Evolutionary conservation across 2,329 filamentous ascomycete genomes (phyloP), one percentile per base, ranked within the genome.

Genomic region (Boeremia lycopersici): DNA sequence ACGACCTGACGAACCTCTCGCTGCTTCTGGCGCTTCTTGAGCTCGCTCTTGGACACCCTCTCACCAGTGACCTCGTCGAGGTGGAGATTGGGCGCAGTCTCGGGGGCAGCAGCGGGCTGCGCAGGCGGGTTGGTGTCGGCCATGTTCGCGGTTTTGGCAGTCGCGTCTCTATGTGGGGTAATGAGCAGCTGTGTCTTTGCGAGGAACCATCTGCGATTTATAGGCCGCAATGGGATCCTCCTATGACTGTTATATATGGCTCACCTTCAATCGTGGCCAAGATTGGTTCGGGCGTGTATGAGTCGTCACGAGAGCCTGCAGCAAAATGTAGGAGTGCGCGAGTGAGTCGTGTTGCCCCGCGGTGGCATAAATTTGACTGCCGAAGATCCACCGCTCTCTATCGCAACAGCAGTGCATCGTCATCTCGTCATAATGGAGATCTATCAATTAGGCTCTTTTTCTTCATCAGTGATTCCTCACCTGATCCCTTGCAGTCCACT

Each of bases 11-110:
- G 10, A 38, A 92, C 90, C 65, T 89, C 89, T 64, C 93, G 88
- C 74, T 88, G 84, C 90, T 99, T 99, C 81, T 93, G 86, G 71
- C 93, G 88, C 82, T 91, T 93, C 91, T 99, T 99, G 76, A 98
- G 64, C 63, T 82, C 79, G 53, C 71, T 77, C 77, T 81, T 82
- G 72, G 77, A 79, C 49, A 88, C 82, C 70, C 77, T 87, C 80
- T 99, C 95, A 70, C 95, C 95, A 12, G 95, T 98, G 61, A 93
- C 91, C 72, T 96, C 91, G 76, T 99, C 95, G 45, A 95, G 85
- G 76, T 93, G 84, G 65, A 96, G 83, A 79, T 93, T 91, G 23
- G 70, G 64, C 41, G 69, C 50, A 46, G 54, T 60, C 35, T 77
- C 76, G 45, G 65, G 67, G 41, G 66, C 60, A 31, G 65, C 56